Evolutionary conservation across 1,139 yeast genomes (phyloP).

Genomic region (Maudiozyma humilis): DNA sequence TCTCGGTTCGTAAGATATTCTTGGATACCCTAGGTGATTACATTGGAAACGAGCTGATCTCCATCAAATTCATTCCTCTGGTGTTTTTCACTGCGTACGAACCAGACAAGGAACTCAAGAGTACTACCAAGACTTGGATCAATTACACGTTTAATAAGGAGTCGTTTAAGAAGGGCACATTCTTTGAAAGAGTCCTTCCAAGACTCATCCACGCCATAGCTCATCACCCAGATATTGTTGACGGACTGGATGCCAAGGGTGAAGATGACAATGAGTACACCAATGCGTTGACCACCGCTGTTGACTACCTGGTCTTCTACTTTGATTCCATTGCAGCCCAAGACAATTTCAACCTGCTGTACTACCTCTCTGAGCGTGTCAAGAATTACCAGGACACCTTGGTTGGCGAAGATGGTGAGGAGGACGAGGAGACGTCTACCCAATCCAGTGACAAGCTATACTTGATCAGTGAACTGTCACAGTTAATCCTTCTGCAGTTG

Average conservation of each 20-base stretch:
- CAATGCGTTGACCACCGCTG: conserved; percentile 44
- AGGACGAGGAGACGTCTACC: conserved; percentile 16
- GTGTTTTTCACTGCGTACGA: conserved; percentile 73
- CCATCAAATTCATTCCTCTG: conserved; percentile 59
- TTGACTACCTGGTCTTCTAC: conserved; percentile 52
- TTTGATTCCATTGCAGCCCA: conserved; percentile 53
- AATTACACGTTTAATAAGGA: conserved; percentile 47
- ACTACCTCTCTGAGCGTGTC: conserved; percentile 68
- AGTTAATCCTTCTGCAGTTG: conserved; percentile 51
- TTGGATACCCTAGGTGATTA: conserved; percentile 45
- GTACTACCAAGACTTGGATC: conserved; percentile 62
- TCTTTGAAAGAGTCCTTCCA: conserved; percentile 56
- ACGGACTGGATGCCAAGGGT: conserved; percentile 32
- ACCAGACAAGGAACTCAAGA: conserved; percentile 45
- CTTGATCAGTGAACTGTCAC: conserved; percentile 65
- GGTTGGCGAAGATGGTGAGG: conserved; percentile 28
- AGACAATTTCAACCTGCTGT: conserved; percentile 64
- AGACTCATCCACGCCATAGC: conserved; percentile 64
- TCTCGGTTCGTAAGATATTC: conserved; percentile 49
- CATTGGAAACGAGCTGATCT: conserved; percentile 45
- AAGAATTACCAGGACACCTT: conserved; percentile 67
- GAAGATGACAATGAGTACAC: conserved; percentile 24
- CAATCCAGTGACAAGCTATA: conserved; percentile 37
- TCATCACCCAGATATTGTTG: conserved; percentile 63
- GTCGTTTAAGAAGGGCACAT: conserved; percentile 37